These are phyloP conservation scores for Urostyla sp. DNA, from an alignment of 73 alveolate genomes.

Conservation along the genomic window DNA sequence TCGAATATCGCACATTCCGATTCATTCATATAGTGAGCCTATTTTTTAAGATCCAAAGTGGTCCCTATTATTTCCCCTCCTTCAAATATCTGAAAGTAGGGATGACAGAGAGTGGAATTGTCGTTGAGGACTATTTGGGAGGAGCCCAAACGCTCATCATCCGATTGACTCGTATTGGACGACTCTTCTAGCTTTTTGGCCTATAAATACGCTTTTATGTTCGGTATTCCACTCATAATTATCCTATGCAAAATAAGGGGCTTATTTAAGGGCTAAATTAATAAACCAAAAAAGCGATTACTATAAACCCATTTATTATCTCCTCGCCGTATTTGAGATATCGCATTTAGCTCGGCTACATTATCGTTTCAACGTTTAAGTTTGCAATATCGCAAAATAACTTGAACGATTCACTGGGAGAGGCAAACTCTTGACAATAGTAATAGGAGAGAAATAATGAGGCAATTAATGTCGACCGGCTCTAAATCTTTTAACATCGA, in stretches of 20 bases:
- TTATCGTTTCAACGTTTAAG: not conserved
- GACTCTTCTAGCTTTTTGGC: not conserved
- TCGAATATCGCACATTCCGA: slow-evolving; percentile 29
- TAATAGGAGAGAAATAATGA: slow-evolving; percentile 48
- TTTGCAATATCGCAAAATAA: slow-evolving; percentile 13
- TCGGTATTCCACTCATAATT: slow-evolving; percentile 48
- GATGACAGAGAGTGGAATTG: slow-evolving; percentile 56
- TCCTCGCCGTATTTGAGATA: slow-evolving; percentile 40
- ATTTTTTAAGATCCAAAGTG: too few species aligned
- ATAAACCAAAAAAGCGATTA: not conserved
- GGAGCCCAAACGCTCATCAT: slow-evolving; percentile 11
- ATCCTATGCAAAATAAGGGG: slow-evolving; percentile 31
- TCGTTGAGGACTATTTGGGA: too few species aligned
- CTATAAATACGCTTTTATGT: slow-evolving; percentile 3
- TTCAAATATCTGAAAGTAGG: slow-evolving; percentile 52
- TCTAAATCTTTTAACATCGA: slow-evolving; percentile 12
- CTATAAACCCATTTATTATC: slow-evolving; percentile 44
- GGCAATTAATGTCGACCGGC: slow-evolving; percentile 44
- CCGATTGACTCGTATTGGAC: not conserved
- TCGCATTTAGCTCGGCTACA: slow-evolving; percentile 41
- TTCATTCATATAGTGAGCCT: too few species aligned
- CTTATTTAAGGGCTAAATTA: slow-evolving; percentile 31
- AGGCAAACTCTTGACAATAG: slow-evolving; percentile 8
- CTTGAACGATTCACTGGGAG: slow-evolving; percentile 22
- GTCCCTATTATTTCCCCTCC: slow-evolving; percentile 18